Base-by-base conservation (phyloP, 441 rosid species). In the Kokia cookei region DNA sequence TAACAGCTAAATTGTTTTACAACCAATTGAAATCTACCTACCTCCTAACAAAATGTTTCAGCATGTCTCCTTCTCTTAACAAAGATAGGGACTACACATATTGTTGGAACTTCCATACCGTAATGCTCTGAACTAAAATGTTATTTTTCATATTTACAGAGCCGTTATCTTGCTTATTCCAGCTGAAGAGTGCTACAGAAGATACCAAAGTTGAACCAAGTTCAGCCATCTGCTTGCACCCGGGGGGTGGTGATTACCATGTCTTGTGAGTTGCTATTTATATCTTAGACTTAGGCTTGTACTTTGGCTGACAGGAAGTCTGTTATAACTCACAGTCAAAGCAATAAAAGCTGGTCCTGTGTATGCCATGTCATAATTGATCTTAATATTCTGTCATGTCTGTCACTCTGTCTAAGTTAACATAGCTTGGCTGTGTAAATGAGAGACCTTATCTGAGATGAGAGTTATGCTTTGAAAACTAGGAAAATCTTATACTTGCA, bases 211-310 rank as follows among this genome's bases (percentile, higher is more conserved):
- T 72, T 63, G 92, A 88, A 79, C 84, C 85, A 71, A 84, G 81
- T 69, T 87, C 91, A 27, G 80, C 89, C 32, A 80, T 89, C 81
- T 92, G 91, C 80, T 89, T 96, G 83, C 93, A 79, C 71, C 85
- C 98, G 13, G 97, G 94, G 81, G 84, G 86, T 81, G 97, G 98
- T 48, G 97, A 93, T 66, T 89, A 87, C 83, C 97, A 96, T 83
- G 89, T 89, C 75, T 96, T 93, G 98, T 96, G 85, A 89, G 97
- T 69, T 73, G 50, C 69, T 76, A 45, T 27, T 61, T 71, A 61
- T 70, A 53, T 73, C 37, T 76, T 66, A 43, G 58, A 65, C 72
- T 37, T 55, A 43, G 12, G 54, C 47, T 35, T 4, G 32, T 19
- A 48, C 47, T 71, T 57, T 78, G 55, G 58, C 12, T 10, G 62